Evolutionary conservation across 768 basidiomycete species (phyloP).

Genomic region (Melanogaster broomeanus): DNA sequence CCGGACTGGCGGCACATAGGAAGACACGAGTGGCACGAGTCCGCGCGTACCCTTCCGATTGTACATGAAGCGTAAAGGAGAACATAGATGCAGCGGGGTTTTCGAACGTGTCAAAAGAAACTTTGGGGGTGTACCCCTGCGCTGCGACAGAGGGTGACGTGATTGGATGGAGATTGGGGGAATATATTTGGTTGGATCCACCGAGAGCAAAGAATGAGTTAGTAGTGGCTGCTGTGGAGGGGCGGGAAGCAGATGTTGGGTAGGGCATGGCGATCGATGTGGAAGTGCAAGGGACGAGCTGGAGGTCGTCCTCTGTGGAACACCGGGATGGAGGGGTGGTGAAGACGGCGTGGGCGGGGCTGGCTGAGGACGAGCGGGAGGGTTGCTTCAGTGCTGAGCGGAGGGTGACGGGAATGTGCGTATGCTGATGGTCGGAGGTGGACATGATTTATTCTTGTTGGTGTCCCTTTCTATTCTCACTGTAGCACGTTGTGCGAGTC

Average conservation of each 20-base stretch:
- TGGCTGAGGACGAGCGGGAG: slow-evolving; percentile 26
- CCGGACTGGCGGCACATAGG: slow-evolving; percentile 83
- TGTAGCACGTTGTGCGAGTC: too few relatives aligned
- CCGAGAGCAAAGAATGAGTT: slow-evolving; percentile 18
- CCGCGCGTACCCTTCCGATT: slow-evolving; percentile 78
- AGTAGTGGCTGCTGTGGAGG: slow-evolving; percentile 19
- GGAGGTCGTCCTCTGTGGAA: slow-evolving; percentile 15
- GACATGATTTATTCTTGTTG: too few relatives aligned
- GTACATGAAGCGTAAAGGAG: slow-evolving; percentile 83
- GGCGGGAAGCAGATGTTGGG: slow-evolving; percentile 9
- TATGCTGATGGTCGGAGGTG: slow-evolving; percentile 5
- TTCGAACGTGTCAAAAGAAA: slow-evolving; percentile 88
- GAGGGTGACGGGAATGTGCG: slow-evolving; percentile 25
- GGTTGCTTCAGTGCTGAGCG: slow-evolving; percentile 58
- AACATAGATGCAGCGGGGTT: slow-evolving; percentile 82
- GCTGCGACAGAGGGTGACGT: slow-evolving; percentile 21
- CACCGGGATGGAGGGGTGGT: slow-evolving; percentile 20
- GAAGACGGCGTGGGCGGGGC: slow-evolving; percentile 20
- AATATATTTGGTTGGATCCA: slow-evolving; percentile 15
- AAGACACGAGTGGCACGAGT: slow-evolving; percentile 82
- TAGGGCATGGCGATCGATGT: slow-evolving; percentile 23
- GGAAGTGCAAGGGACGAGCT: slow-evolving; percentile 15
- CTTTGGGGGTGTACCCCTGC: slow-evolving; percentile 43
- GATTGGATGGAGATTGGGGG: slow-evolving; percentile 17
- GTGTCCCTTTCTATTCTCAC: neutral